Percentiles rank a stretch among this genome's conserved stretches.
phyloP scores from a whole-genome alignment of 495 filamentous ascomycete species.

The Parathielavia hyrcaniae region DNA sequence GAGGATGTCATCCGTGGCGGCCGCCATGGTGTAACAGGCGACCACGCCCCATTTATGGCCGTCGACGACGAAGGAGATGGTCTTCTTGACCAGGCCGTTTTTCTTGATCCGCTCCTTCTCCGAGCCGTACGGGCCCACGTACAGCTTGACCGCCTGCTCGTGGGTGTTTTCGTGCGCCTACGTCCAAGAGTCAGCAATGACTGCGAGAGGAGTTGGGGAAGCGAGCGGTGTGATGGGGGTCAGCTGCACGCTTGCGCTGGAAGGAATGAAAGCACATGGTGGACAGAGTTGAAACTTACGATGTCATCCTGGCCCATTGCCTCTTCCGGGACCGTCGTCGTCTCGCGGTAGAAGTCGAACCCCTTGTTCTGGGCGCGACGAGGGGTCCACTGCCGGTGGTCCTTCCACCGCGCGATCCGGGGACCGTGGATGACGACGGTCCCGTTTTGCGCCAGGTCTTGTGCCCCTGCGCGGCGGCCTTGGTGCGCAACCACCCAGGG shows the following conservation, averaged over 20 bases:
- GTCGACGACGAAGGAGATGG: conserved; percentile 67
- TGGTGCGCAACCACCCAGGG: background rate
- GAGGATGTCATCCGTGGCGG: conserved; percentile 53
- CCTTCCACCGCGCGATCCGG: conserved; percentile 91
- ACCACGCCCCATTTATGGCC: conserved; percentile 74
- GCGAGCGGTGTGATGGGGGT: too few species aligned
- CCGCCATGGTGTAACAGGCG: conserved; percentile 78
- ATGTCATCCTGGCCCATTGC: background rate
- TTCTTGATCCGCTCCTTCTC: background rate
- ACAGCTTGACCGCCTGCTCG: background rate
- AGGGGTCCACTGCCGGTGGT: conserved; percentile 83
- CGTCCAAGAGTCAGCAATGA: background rate
- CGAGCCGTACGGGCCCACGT: background rate
- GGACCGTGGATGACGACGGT: conserved; percentile 85
- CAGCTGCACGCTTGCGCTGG: background rate
- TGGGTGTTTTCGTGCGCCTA: background rate
- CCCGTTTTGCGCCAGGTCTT: conserved; percentile 59
- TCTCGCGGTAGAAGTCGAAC: conserved; percentile 83
- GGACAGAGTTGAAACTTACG: background rate
- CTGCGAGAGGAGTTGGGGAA: background rate
- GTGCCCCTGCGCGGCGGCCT: background rate
- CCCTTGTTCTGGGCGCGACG: conserved; percentile 76
- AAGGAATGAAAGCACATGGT: background rate
- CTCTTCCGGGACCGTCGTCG: conserved; percentile 46
- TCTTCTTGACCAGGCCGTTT: conserved; percentile 59